Conservation (phyloP, 1,284 basidiomycete species). For the Puccinia hordei region DNA sequence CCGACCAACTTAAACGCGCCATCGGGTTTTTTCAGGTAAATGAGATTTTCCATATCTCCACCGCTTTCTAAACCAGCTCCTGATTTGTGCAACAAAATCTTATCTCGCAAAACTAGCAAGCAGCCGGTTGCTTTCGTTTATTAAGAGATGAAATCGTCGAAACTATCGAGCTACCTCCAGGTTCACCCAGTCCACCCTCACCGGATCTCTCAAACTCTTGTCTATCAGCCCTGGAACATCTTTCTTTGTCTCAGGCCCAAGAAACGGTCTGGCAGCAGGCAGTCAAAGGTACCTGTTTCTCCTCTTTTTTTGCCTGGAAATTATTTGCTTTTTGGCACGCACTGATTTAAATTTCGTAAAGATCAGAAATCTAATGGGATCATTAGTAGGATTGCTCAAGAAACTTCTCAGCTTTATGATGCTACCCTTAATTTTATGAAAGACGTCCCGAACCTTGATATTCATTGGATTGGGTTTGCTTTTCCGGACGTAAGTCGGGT, state of each 20-base stretch:
- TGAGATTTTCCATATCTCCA: constrained; percentile 21
- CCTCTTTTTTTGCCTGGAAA: not conserved
- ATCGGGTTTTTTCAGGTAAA: constrained; percentile 72
- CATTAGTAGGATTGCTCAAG: constrained; percentile 42
- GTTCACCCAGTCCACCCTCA: constrained; percentile 55
- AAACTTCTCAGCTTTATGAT: constrained; percentile 25
- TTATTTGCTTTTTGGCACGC: not conserved
- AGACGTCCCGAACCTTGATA: not conserved
- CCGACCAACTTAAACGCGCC: constrained; percentile 74
- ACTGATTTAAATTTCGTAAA: constrained; percentile 30
- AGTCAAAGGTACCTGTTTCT: constrained; percentile 65
- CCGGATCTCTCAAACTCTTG: constrained; percentile 65
- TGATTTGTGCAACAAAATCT: not conserved
- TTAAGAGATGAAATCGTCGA: constrained; percentile 15
- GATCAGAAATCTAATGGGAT: constrained; percentile 35
- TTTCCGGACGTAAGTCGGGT: constrained; percentile 31
- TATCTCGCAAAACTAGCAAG: constrained; percentile 1
- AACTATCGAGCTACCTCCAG: not conserved
- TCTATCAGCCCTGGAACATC: constrained; percentile 69
- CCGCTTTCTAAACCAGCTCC: not conserved
- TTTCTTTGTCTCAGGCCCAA: constrained; percentile 92
- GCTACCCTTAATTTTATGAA: constrained; percentile 14
- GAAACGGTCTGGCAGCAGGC: constrained; percentile 97
- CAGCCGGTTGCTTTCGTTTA: constrained; percentile 41
- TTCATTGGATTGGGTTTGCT: constrained; percentile 40